Evolutionary conservation across 2,329 filamentous ascomycete species (phyloP), one percentile per base, ranked within the genome.

Genomic region (Dothistroma pini): DNA sequence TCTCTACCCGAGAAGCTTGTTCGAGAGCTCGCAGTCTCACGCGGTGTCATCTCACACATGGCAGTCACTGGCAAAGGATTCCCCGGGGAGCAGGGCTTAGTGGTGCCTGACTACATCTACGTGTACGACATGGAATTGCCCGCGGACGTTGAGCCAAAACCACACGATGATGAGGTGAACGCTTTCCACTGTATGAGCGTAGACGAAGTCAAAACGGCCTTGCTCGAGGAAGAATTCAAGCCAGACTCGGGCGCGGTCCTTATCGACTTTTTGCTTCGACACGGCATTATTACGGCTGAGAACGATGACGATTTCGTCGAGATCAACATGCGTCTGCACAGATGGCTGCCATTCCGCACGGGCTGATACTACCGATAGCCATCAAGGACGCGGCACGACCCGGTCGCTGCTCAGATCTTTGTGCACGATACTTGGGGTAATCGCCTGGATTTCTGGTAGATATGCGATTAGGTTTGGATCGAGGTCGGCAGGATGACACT

Each of bases 91-190:
- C 84, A 83, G 16, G 90, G 88, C 8, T 81, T 95, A 69, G 83
- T 96, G 70, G 92, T 95, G 76, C 93, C 93, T 0, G 93, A 97
- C 76, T 88, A 87, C 69, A 88, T 97, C 76, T 96, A 91, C 80
- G 80, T 96, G 49, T 97, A 93, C 77, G 91, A 97, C 73, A 80
- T 97, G 62, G 87, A 91, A 74, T 79, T 97, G 64, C 84, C 88
- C 2, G 75, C 78, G 3, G 85, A 86, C 62, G 80, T 91, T 2
- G 77, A 84, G 22, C 92, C 89, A 8, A 83, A 81, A 72, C 92
- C 93, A 21, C 88, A 89, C 63, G 95, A 97, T 74, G 87, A 88
- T 56, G 93, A 97, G 78, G 93, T 96, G 3, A 89, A 91, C 71
- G 84, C 85, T 64, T 97, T 97, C 73, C 83, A 84, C 70, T 80